Conservation (phyloP, 805 yeast species). For the Hanseniaspora valbyensis region DNA sequence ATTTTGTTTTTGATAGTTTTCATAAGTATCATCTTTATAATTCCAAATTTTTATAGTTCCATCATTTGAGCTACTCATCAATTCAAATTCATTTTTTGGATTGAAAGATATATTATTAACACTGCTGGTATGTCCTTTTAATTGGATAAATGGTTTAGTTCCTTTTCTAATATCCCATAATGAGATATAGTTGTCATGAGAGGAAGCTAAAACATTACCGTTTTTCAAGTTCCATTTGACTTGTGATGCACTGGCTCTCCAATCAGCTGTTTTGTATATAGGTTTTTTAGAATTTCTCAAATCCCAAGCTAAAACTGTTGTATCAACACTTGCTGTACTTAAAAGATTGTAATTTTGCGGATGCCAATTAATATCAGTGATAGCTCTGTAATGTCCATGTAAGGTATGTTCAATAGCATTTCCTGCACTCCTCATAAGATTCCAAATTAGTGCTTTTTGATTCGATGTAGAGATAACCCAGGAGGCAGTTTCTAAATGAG, state of each 20-base stretch:
- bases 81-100: conserved; percentile 42
- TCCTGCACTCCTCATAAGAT: conserved; percentile 55
- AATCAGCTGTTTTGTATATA: conserved; percentile 72
- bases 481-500: conserved; percentile 69
- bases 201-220: conserved; percentile 66
- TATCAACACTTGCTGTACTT: conserved; percentile 90
- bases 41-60: conserved; percentile 78
- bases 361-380: conserved; percentile 90
- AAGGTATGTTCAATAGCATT: conserved; percentile 76
- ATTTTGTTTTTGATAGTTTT: conserved; percentile 29
- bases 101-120: conserved; percentile 85
- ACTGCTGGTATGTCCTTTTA: conserved; percentile 71
- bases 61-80: conserved; percentile 82
- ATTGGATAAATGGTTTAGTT: conserved; percentile 55
- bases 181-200: conserved; percentile 70
- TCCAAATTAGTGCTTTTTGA: conserved; percentile 94
- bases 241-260: conserved; percentile 90
- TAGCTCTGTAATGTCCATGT: conserved; percentile 86
- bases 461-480: conserved; percentile 93
- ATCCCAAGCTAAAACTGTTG: conserved; percentile 84
- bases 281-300: conserved; percentile 69
- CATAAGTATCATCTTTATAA: conserved; percentile 32
- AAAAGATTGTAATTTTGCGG: conserved; percentile 73
- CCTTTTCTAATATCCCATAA: conserved; percentile 87
- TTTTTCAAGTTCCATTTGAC: conserved; percentile 84